These are phyloP conservation scores for Pelargonium cotyledonis DNA, from an alignment of 441 rosid species.

Conservation along the genomic window DNA sequence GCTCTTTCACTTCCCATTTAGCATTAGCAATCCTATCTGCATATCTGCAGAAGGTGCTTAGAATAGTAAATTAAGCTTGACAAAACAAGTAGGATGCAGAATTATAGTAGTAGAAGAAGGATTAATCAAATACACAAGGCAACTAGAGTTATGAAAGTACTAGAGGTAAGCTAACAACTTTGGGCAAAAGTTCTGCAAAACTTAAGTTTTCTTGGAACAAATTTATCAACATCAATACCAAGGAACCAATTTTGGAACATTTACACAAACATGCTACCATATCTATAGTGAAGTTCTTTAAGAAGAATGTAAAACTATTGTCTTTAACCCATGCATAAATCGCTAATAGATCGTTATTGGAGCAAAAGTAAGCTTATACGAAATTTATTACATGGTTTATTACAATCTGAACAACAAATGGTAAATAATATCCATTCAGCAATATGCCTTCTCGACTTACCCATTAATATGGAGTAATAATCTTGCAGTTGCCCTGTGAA, in stretches of 20 bases:
- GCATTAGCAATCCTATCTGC: slow-evolving; percentile 87
- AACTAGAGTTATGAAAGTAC: neutral
- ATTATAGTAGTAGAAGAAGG: neutral
- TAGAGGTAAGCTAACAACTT: neutral
- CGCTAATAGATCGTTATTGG: no score
- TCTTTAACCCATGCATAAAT: no score
- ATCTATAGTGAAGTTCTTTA: neutral
- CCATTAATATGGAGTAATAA: slow-evolving; percentile 84
- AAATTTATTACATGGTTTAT: neutral
- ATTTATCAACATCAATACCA: neutral
- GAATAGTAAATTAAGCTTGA: slow-evolving; percentile 7
- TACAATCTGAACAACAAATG: slow-evolving; percentile 2
- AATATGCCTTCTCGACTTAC: slow-evolving; percentile 36
- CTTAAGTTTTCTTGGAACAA: neutral
- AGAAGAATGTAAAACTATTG: no score
- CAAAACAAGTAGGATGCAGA: neutral
- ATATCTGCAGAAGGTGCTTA: slow-evolving; percentile 47
- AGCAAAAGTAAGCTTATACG: neutral
- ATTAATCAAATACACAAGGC: neutral
- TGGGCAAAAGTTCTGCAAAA: neutral
- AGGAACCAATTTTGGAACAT: neutral
- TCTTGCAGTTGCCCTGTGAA: slow-evolving; percentile 88
- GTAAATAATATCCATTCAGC: slow-evolving; percentile 1
- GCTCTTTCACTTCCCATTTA: slow-evolving; percentile 97
- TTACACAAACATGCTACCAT: neutral